Evolutionary conservation across 2,329 filamentous ascomycete species (phyloP).

Genomic region (Verruconis gallopava): DNA sequence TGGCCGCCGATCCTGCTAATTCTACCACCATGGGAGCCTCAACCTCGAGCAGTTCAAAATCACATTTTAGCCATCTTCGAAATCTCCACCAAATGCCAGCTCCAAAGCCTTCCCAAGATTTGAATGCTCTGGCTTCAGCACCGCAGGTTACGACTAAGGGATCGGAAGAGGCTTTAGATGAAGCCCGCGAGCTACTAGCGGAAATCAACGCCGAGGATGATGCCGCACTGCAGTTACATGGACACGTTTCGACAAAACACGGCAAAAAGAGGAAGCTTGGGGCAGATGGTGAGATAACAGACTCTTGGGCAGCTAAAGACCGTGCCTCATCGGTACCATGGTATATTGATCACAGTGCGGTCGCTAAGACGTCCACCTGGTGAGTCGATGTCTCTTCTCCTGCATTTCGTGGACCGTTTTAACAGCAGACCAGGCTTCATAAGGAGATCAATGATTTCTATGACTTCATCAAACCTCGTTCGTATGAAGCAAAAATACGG

Average conservation of each 20-base stretch:
- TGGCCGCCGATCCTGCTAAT: too few relatives aligned
- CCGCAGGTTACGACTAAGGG: too few relatives aligned
- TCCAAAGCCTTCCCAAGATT: too few relatives aligned
- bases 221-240: neutral
- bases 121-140: too few relatives aligned
- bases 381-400: slow-evolving; percentile 3
- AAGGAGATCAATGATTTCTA: slow-evolving; percentile 87
- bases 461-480: slow-evolving; percentile 62
- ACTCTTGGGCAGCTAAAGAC: neutral
- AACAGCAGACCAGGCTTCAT: slow-evolving; percentile 69
- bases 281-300: slow-evolving; percentile 6
- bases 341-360: slow-evolving; percentile 1
- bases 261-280: slow-evolving; percentile 10
- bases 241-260: neutral
- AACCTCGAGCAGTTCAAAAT: too few relatives aligned
- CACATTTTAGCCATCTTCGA: neutral
- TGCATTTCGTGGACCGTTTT: too few relatives aligned
- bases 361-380: neutral
- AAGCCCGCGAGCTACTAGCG: neutral
- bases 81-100: neutral
- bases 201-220: slow-evolving; percentile 2
- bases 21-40: too few relatives aligned
- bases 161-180: neutral
- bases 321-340: slow-evolving; percentile 3
- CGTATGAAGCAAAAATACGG: slow-evolving; percentile 67